A percentile compares a stretch with the other conserved stretches of the same genome.
These are phyloP conservation scores for Beauveria sp. DNA, from an alignment of 2,329 filamentous ascomycete genomes.

Conservation along the genomic window DNA sequence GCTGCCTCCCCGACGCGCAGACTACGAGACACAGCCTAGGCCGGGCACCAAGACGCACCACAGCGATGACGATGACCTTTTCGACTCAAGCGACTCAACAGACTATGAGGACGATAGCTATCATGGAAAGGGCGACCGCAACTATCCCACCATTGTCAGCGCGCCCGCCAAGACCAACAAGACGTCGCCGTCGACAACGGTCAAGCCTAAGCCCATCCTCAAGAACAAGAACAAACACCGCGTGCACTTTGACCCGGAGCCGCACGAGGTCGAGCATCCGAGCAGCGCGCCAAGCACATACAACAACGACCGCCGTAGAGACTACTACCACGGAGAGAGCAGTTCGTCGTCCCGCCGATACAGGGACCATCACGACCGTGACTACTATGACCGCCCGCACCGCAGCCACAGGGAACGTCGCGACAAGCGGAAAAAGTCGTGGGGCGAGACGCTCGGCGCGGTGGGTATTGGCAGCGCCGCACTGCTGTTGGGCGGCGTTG, in stretches of 20 bases:
- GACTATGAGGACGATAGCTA: slow-evolving; percentile 27
- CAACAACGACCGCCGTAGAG: slow-evolving; percentile 25
- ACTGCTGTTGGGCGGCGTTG: slow-evolving; percentile 46
- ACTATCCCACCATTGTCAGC: slow-evolving; percentile 30
- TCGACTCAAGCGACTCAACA: slow-evolving; percentile 24
- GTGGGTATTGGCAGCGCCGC: slow-evolving; percentile 55
- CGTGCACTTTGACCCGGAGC: slow-evolving; percentile 45
- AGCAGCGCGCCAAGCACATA: slow-evolving; percentile 20
- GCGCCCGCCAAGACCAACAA: slow-evolving; percentile 25
- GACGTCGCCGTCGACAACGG: slow-evolving; percentile 28
- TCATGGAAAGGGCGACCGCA: slow-evolving; percentile 22
- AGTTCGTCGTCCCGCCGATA: slow-evolving; percentile 13
- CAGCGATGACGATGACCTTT: slow-evolving; percentile 23
- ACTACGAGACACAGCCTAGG: slow-evolving; percentile 14
- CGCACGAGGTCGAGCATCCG: slow-evolving; percentile 34
- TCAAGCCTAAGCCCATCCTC: slow-evolving; percentile 49
- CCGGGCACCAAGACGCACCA: slow-evolving; percentile 25
- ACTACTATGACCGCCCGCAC: slow-evolving; percentile 23
- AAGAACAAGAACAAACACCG: slow-evolving; percentile 54
- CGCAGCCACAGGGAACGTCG: slow-evolving; percentile 20
- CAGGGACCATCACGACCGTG: slow-evolving; percentile 17
- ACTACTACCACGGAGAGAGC: slow-evolving; percentile 20
- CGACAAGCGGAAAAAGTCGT: slow-evolving; percentile 35
- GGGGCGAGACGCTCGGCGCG: slow-evolving; percentile 47
- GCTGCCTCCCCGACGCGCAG: slow-evolving; percentile 4